phyloP scores from a whole-genome alignment of 1,284 basidiomycete genomes.

The Pterula multifida region DNA sequence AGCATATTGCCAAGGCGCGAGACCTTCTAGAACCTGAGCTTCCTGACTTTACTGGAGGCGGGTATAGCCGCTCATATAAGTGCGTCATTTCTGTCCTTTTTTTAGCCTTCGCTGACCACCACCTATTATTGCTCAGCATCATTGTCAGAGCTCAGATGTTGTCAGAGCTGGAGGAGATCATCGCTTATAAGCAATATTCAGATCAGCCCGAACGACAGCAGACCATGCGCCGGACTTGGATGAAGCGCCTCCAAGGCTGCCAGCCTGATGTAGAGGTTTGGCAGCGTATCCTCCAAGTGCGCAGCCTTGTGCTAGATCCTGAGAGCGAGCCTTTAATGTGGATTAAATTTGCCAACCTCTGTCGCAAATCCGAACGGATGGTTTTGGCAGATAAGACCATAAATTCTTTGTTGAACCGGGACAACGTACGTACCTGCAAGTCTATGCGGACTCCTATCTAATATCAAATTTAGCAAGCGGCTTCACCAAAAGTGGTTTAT shows the following conservation, averaged over 20 bases:
- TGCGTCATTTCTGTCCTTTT: slow-evolving; percentile 19
- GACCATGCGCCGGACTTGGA: slow-evolving; percentile 87
- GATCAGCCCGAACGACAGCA: slow-evolving; percentile 89
- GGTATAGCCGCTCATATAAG: slow-evolving; percentile 95
- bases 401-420: slow-evolving; percentile 64
- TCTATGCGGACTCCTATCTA: slow-evolving; percentile 10
- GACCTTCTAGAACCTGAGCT: slow-evolving; percentile 91
- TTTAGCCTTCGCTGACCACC: slow-evolving; percentile 8
- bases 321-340: slow-evolving; percentile 95
- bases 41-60: slow-evolving; percentile 88
- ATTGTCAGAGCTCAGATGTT: slow-evolving; percentile 99
- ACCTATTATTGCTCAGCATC: slow-evolving; percentile 36
- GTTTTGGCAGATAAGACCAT: slow-evolving; percentile 95
- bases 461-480: slow-evolving; percentile 34
- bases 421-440: slow-evolving; percentile 12
- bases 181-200: slow-evolving; percentile 87
- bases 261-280: slow-evolving; percentile 98
- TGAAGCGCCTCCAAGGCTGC: slow-evolving; percentile 90
- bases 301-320: slow-evolving; percentile 88
- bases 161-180: slow-evolving; percentile 96
- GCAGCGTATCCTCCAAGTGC: slow-evolving; percentile 95
- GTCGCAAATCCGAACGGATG: slow-evolving; percentile 78
- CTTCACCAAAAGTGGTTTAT: slow-evolving; percentile 94
- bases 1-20: slow-evolving; percentile 90
- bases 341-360: slow-evolving; percentile 89